Evolutionary conservation across 1,139 yeast genomes (phyloP).

Genomic region (Hemisphaericaspora xylofermentans): DNA sequence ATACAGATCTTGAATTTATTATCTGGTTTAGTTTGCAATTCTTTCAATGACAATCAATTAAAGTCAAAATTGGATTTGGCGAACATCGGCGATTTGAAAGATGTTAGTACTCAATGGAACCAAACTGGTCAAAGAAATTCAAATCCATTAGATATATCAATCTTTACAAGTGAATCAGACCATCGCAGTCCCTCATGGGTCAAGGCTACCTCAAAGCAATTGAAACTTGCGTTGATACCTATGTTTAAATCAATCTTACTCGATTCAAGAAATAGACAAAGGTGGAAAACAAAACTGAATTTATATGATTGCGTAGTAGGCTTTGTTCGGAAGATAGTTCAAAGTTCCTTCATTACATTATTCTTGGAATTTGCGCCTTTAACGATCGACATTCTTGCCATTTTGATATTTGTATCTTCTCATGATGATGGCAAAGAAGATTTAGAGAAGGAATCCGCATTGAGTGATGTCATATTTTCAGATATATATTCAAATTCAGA

Average conservation of each 20-base stretch:
- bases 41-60: conserved; percentile 30
- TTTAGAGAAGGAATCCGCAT: conserved; percentile 6
- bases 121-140: conserved; percentile 10
- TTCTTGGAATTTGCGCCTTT: conserved; percentile 33
- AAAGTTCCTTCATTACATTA: conserved; percentile 34
- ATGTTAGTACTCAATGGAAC: conserved; percentile 22
- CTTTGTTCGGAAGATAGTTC: conserved; percentile 24
- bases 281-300: conserved; percentile 24
- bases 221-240: conserved; percentile 45
- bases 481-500: conserved; percentile 1
- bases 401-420: conserved; percentile 19
- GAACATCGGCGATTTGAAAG: conserved; percentile 13
- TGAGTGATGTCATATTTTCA: conserved; percentile 2
- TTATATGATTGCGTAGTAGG: conserved; percentile 22
- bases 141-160: conserved; percentile 7
- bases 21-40: conserved; percentile 21
- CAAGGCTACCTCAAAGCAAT: conserved; percentile 60
- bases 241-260: conserved; percentile 28
- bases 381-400: conserved; percentile 30
- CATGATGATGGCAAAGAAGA: conserved; percentile 12
- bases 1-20: conserved; percentile 24
- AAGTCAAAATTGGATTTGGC: conserved; percentile 13
- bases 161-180: conserved; percentile 8
- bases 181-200: conserved; percentile 60
- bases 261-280: conserved; percentile 15